These are phyloP conservation scores for Athelia psychrophila DNA, from an alignment of 1,284 basidiomycete genomes.

Conservation along the genomic window DNA sequence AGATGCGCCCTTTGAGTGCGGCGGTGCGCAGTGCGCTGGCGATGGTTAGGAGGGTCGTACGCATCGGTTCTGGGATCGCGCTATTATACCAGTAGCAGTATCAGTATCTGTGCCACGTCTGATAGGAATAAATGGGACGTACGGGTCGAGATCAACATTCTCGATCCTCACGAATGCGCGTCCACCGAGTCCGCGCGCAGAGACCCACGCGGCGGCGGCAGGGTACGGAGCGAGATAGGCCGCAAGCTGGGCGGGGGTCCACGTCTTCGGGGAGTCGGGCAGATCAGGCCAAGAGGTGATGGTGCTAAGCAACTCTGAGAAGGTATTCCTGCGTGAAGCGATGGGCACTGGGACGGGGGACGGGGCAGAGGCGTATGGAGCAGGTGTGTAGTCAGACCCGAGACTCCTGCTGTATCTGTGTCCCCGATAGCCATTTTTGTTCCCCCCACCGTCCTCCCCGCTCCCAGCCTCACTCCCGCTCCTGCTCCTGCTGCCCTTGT, in stretches of 20 bases:
- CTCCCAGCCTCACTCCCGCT: too few relatives aligned
- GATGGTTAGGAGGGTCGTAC: constrained; percentile 16
- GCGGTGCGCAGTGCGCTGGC: constrained; percentile 23
- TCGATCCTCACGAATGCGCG: neutral
- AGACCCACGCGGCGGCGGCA: neutral
- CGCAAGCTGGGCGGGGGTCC: constrained; percentile 18
- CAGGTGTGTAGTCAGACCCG: too few relatives aligned
- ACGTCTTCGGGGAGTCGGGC: constrained; percentile 22
- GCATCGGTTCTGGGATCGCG: constrained; percentile 17
- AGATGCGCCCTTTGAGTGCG: constrained; percentile 21
- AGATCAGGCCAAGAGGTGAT: neutral
- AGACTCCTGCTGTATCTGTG: too few relatives aligned
- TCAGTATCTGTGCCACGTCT: too few relatives aligned
- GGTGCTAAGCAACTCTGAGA: neutral
- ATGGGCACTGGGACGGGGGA: too few relatives aligned
- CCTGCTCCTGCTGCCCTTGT: too few relatives aligned
- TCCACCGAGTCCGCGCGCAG: neutral
- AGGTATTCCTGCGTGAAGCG: constrained; percentile 10
- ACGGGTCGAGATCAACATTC: neutral
- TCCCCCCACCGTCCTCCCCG: too few relatives aligned
- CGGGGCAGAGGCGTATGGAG: too few relatives aligned
- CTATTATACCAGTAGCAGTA: constrained; percentile 13
- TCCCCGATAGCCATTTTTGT: too few relatives aligned
- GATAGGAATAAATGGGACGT: too few relatives aligned
- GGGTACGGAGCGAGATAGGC: constrained; percentile 20